Conservation (phyloP, 306 rosid species). For the Alnus rubra region DNA sequence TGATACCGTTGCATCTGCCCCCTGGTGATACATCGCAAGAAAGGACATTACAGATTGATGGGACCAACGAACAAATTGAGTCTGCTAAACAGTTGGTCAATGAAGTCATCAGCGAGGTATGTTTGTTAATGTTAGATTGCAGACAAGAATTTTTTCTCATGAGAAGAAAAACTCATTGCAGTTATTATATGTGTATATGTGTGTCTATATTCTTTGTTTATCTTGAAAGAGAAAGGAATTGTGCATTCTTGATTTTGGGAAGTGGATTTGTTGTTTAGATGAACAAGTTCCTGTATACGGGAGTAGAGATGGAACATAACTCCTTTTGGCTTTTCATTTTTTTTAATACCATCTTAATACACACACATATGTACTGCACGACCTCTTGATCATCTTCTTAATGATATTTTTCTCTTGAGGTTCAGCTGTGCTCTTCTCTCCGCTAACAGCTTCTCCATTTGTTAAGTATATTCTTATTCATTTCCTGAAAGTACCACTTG, state of each 20-base stretch:
- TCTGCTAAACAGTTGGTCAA: slow-evolving; percentile 80
- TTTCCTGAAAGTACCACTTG: not conserved
- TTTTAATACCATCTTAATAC: not conserved
- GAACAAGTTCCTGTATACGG: too few species aligned
- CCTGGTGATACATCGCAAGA: slow-evolving; percentile 88
- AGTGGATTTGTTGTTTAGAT: not conserved
- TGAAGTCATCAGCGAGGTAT: slow-evolving; percentile 89
- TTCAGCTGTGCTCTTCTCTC: not conserved
- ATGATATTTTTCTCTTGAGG: not conserved
- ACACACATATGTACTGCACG: not conserved
- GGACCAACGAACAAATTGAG: slow-evolving; percentile 86
- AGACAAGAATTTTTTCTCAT: slow-evolving; percentile 3
- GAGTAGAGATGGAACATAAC: not conserved
- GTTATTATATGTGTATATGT: slow-evolving; percentile 2
- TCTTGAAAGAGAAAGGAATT: not conserved
- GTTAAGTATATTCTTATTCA: not conserved
- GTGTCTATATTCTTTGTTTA: not conserved
- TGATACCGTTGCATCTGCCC: slow-evolving; percentile 96
- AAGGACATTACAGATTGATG: slow-evolving; percentile 90
- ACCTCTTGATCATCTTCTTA: not conserved
- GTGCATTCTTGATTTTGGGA: slow-evolving; percentile 10
- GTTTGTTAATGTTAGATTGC: slow-evolving; percentile 31
- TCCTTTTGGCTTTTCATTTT: not conserved
- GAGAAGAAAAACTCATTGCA: not conserved
- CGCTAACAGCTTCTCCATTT: not conserved